phyloP scores from a whole-genome alignment of 139 green algal species.

The Micractinium conductrix region DNA sequence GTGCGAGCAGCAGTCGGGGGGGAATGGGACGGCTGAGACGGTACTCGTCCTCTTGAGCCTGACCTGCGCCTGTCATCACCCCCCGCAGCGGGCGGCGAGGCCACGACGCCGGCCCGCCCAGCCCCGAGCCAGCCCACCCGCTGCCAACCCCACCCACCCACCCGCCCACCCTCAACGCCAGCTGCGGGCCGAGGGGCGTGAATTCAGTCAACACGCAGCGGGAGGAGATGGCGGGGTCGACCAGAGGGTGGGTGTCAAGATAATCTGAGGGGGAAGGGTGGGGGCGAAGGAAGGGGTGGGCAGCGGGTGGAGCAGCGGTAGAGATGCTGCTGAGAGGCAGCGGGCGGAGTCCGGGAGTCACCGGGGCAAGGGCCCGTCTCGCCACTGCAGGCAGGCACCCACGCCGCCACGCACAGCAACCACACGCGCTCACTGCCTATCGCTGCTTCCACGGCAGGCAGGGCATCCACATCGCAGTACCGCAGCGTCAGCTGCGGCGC shows the following conservation, averaged over 20 bases:
- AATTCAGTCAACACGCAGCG: constrained; percentile 28
- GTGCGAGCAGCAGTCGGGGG: background rate
- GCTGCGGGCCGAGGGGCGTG: background rate
- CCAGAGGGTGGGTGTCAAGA: background rate
- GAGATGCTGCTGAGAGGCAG: background rate
- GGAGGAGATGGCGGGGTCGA: constrained; percentile 5
- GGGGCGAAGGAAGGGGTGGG: background rate
- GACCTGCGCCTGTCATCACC: background rate
- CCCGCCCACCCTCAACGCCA: constrained; percentile 15
- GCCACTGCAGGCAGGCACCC: background rate
- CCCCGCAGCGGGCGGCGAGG: no score
- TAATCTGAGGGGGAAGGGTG: background rate
- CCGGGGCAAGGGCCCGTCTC: background rate
- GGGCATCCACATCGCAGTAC: constrained; percentile 39
- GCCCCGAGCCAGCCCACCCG: background rate
- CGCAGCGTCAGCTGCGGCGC: constrained; percentile 6
- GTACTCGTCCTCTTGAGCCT: background rate
- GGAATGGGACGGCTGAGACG: background rate
- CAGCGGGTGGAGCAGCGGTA: background rate
- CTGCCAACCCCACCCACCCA: background rate
- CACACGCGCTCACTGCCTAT: background rate
- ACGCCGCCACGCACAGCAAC: background rate
- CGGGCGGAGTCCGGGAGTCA: background rate
- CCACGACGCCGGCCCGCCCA: background rate
- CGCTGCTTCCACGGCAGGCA: background rate